Evolutionary conservation across 164 flowering plant species (phyloP), one percentile per base, ranked within the genome.

Genomic region (Protea cynaroides): DNA sequence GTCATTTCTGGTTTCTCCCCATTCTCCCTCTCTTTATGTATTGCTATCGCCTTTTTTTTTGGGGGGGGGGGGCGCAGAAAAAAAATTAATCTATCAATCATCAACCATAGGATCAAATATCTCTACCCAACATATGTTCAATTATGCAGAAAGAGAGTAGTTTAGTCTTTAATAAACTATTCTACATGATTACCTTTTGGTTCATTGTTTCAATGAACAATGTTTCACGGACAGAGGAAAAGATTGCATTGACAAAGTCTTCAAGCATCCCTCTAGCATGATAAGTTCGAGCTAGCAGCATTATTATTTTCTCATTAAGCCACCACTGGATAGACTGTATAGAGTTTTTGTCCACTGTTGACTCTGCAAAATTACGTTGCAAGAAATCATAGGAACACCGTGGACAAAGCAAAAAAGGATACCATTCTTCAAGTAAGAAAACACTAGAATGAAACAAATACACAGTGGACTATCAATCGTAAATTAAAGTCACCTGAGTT

Each of bases 251-350:
- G 61, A 83, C 88, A 77, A 88, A 90, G 25, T 78, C 81, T 73
- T 82, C 80, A 58, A 74, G 66, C 85, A 76, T 78, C 46, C 84
- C 89, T 74, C 78, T 86, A 22, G 75, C 69, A 69, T 77, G 79
- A 74, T 86, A 88, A 57, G 86, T 83, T 25, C 71, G 60, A 38
- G 81, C 76, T 69, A 91, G 87, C 65, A 78, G 83, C 72, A 85
- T 34, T 71, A 78, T 88, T 53, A 91, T 70, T 68, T 74, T 82
- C 66, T 74, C 86, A 74, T 76, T 58, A 56, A 64, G 69, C 93
- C 95, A 88, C 97, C 97, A 91, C 34, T 82, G 81, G 25, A 80
- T 78, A 10, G 70, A 44, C 60, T 51, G 66, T 29, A 67, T 75
- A 15, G 73, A 63, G 65, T 51, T 56, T 44, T 15, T 3, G 22